These are phyloP conservation scores for Pythium dissotocum DNA, from an alignment of 352 stramenopile species.

Conservation along the genomic window DNA sequence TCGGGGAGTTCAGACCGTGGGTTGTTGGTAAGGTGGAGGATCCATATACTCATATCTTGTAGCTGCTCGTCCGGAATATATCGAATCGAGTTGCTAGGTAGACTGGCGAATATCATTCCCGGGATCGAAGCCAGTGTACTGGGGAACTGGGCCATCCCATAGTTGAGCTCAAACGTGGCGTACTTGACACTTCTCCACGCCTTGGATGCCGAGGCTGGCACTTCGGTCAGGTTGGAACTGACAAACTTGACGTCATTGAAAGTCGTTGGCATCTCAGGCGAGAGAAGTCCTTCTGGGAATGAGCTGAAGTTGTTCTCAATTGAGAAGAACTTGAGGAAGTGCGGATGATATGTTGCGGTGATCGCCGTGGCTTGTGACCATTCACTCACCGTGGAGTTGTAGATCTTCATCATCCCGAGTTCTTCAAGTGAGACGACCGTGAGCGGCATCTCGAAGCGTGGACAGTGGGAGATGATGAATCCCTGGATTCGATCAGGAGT, in stretches of 20 bases:
- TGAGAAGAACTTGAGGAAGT: background rate
- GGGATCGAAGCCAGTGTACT: background rate
- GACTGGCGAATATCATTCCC: background rate
- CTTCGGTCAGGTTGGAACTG: too few relatives aligned
- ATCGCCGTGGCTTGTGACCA: background rate
- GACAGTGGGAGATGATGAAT: constrained; percentile 12
- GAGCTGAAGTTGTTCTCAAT: background rate
- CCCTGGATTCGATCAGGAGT: background rate
- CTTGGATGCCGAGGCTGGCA: too few relatives aligned
- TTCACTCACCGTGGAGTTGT: constrained; percentile 13
- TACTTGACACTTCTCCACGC: constrained; percentile 6
- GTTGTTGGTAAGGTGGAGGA: background rate
- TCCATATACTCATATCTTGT: background rate
- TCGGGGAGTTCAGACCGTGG: too few relatives aligned
- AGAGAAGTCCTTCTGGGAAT: background rate
- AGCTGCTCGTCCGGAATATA: background rate
- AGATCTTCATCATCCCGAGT: constrained; percentile 14
- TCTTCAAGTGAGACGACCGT: background rate
- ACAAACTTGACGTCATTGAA: background rate
- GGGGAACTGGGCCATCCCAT: background rate
- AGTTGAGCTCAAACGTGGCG: constrained; percentile 5
- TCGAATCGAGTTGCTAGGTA: too few relatives aligned
- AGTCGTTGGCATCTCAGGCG: background rate
- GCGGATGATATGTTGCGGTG: background rate
- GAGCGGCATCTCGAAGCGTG: constrained; percentile 1